phyloP scores from a whole-genome alignment of 2,329 filamentous ascomycete species.

The Penicillium sp. region DNA sequence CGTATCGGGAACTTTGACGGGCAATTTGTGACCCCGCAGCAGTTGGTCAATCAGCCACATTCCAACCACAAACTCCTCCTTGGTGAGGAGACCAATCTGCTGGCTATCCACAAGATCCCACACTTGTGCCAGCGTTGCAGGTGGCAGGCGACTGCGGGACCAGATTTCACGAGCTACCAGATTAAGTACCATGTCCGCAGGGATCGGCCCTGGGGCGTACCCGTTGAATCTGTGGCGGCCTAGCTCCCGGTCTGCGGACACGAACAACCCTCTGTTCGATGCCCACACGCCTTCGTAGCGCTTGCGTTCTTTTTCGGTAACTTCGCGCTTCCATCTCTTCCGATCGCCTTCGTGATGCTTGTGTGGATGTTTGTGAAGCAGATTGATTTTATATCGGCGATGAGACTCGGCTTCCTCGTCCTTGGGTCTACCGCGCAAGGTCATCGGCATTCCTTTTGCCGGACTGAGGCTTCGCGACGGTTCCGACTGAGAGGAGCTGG shows the following conservation, averaged over 20 bases:
- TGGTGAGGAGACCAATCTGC: slow-evolving; percentile 32
- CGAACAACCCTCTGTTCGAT: slow-evolving; percentile 41
- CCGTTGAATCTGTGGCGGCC: slow-evolving; percentile 6
- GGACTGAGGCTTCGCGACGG: slow-evolving; percentile 32
- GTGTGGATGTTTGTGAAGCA: slow-evolving; percentile 42
- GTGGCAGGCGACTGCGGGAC: slow-evolving; percentile 41
- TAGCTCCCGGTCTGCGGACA: slow-evolving; percentile 18
- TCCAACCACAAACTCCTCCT: slow-evolving; percentile 46
- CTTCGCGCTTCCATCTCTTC: slow-evolving; percentile 39
- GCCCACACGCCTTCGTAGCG: slow-evolving; percentile 48
- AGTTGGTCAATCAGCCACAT: slow-evolving; percentile 48
- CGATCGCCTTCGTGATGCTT: slow-evolving; percentile 46
- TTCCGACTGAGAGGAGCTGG: slow-evolving; percentile 26
- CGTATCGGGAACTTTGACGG: slow-evolving; percentile 40
- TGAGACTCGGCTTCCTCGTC: slow-evolving; percentile 28
- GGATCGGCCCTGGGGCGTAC: slow-evolving; percentile 18
- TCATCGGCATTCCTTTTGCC: slow-evolving; percentile 36
- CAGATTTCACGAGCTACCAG: slow-evolving; percentile 46
- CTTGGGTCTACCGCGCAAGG: slow-evolving; percentile 37
- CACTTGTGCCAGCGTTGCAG: slow-evolving; percentile 36
- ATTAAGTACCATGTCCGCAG: slow-evolving; percentile 39
- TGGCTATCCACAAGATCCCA: slow-evolving; percentile 43
- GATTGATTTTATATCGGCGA: slow-evolving; percentile 29
- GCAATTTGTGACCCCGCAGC: slow-evolving; percentile 44
- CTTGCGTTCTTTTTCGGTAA: slow-evolving; percentile 43